A percentile compares a stretch with the other conserved stretches of the same genome.
Evolutionary conservation across 371 early-diverging fungal species (phyloP).

Genomic region (Dichotomocladium elegans): DNA sequence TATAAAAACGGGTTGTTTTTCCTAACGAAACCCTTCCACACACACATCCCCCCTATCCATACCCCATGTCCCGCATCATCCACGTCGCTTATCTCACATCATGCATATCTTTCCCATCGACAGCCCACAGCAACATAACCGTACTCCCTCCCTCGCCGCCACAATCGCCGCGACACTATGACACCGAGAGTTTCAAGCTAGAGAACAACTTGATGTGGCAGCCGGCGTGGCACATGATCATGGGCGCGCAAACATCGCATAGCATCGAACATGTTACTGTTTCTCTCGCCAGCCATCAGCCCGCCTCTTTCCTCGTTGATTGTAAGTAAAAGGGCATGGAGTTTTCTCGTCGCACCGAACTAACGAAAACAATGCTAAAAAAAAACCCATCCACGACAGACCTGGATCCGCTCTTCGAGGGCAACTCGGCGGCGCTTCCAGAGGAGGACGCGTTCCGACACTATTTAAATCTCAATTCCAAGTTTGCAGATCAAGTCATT

Average conservation of each 20-base stretch:
- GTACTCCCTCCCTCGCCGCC: constrained; percentile 12
- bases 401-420: constrained; percentile 4
- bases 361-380: too few species aligned
- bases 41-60: background rate
- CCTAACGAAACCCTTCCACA: too few species aligned
- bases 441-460: constrained; percentile 39
- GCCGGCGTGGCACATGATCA: constrained; percentile 2
- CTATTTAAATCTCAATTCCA: constrained; percentile 79
- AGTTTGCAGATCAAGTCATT: constrained; percentile 76
- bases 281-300: background rate
- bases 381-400: background rate
- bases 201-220: constrained; percentile 1
- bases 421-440: constrained; percentile 64
- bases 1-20: too few species aligned
- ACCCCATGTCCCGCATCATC: background rate
- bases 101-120: background rate
- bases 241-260: background rate
- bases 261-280: background rate
- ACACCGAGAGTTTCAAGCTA: background rate
- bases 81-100: background rate
- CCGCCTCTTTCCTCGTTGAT: background rate
- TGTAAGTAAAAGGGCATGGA: background rate
- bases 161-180: constrained; percentile 6
- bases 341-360: too few species aligned
- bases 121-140: too few species aligned